phyloP scores from a whole-genome alignment of 352 stramenopile genomes.

The Lagenidium sp. region DNA sequence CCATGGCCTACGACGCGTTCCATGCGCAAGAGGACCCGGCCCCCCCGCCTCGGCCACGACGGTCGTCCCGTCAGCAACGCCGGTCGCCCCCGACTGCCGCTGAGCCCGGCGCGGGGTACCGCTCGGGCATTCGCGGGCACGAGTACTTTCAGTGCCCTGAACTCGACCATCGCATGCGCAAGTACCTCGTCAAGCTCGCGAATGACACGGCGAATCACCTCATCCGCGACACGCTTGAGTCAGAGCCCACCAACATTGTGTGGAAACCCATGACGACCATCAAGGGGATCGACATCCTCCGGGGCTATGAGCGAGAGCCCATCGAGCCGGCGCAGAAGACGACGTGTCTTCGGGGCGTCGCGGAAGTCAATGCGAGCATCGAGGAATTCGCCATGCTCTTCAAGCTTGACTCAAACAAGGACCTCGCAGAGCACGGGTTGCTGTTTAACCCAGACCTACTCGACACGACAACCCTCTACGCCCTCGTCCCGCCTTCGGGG shows the following conservation, averaged over 20 bases:
- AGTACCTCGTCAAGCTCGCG: slow-evolving; percentile 64
- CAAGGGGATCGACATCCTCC: slow-evolving; percentile 50
- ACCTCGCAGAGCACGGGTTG: slow-evolving; percentile 51
- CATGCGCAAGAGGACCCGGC: too few relatives aligned
- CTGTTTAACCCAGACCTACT: slow-evolving; percentile 73
- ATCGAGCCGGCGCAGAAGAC: slow-evolving; percentile 15
- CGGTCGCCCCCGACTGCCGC: neutral
- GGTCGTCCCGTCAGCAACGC: too few relatives aligned
- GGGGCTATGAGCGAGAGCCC: slow-evolving; percentile 16
- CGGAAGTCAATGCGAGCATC: slow-evolving; percentile 68
- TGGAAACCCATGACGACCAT: slow-evolving; percentile 41
- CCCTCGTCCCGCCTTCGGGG: slow-evolving; percentile 55
- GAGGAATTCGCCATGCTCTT: slow-evolving; percentile 81
- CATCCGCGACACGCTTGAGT: slow-evolving; percentile 57
- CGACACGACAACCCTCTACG: slow-evolving; percentile 65
- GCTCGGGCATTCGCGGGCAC: slow-evolving; percentile 17
- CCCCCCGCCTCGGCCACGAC: too few relatives aligned
- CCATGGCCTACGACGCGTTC: too few relatives aligned
- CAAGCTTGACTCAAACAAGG: slow-evolving; percentile 63
- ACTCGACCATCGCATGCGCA: slow-evolving; percentile 64
- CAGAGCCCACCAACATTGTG: slow-evolving; percentile 29
- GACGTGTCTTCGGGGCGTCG: slow-evolving; percentile 54
- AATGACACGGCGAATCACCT: slow-evolving; percentile 80
- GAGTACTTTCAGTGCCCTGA: slow-evolving; percentile 52
- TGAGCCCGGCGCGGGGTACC: neutral